Conservation (phyloP, 768 basidiomycete genomes). For the Lactifluus subvellereus region DNA sequence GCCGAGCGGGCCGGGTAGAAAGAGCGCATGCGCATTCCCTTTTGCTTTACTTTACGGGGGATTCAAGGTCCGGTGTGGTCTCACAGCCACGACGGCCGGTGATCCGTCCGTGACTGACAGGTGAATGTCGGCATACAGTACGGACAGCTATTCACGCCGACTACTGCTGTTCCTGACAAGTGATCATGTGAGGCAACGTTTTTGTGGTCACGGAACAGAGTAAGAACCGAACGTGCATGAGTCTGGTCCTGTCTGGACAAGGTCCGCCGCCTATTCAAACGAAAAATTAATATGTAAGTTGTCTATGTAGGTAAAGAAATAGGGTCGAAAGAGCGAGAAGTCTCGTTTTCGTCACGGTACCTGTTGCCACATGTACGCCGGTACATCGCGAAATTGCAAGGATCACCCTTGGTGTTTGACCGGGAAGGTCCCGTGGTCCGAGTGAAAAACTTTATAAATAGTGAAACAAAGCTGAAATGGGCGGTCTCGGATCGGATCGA, state of each 20-base stretch:
- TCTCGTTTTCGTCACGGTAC: background rate
- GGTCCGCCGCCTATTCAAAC: background rate
- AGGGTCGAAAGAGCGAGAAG: background rate
- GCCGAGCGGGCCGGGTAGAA: background rate
- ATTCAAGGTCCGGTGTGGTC: background rate
- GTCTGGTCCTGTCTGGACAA: background rate
- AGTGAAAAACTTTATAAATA: background rate
- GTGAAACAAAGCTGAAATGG: background rate
- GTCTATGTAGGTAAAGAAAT: background rate
- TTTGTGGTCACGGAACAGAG: background rate
- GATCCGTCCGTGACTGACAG: constrained; percentile 12
- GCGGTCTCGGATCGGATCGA: background rate
- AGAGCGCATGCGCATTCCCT: too few species aligned
- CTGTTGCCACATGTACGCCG: background rate
- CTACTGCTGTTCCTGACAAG: background rate
- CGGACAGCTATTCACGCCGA: background rate
- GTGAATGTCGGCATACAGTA: too few species aligned
- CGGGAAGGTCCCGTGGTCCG: background rate
- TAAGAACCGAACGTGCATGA: background rate
- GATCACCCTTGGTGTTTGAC: background rate
- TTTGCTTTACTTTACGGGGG: too few species aligned
- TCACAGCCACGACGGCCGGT: background rate
- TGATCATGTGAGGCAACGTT: background rate
- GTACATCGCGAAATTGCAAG: background rate
- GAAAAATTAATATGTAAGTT: background rate